A percentile compares a stretch with the other conserved stretches of the same genome.
These are phyloP conservation scores for Begonia masoniana DNA, from an alignment of 306 rosid species.

Conservation along the genomic window DNA sequence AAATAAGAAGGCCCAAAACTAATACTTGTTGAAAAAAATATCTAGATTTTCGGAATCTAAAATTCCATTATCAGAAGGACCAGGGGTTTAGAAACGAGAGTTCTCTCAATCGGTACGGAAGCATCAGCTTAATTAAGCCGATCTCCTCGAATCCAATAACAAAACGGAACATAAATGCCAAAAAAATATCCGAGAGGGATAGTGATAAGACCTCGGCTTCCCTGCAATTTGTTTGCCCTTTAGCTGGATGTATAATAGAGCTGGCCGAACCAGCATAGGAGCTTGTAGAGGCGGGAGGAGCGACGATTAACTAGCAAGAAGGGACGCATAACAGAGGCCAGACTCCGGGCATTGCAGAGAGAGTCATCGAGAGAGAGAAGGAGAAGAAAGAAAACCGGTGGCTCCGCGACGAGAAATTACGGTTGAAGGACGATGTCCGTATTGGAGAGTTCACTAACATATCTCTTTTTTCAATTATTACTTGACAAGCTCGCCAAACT, in stretches of 20 bases:
- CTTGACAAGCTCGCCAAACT: too few species aligned
- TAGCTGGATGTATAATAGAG: conserved; percentile 74
- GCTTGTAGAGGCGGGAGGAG: conserved; percentile 21
- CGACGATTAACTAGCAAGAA: conserved; percentile 20
- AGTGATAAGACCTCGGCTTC: conserved; percentile 63
- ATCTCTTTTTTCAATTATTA: too few species aligned
- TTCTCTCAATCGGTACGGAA: too few species aligned
- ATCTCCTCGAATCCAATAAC: not conserved
- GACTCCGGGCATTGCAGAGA: conserved; percentile 24
- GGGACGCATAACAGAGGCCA: conserved; percentile 15
- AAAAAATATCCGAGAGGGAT: not conserved
- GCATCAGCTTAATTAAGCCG: not conserved
- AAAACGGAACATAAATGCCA: conserved; percentile 2
- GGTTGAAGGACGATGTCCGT: too few species aligned
- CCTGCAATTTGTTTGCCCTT: conserved; percentile 85
- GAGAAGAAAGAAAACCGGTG: not conserved
- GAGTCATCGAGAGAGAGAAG: conserved; percentile 3
- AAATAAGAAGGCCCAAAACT: not conserved
- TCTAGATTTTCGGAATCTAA: too few species aligned
- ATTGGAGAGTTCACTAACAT: too few species aligned
- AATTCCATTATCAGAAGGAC: too few species aligned
- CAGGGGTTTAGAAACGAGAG: too few species aligned
- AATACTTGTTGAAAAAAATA: too few species aligned
- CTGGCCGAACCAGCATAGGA: conserved; percentile 73
- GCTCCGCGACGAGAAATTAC: too few species aligned